Evolutionary conservation across 441 rosid species (phyloP).

Genomic region (Aleurites moluccanus): DNA sequence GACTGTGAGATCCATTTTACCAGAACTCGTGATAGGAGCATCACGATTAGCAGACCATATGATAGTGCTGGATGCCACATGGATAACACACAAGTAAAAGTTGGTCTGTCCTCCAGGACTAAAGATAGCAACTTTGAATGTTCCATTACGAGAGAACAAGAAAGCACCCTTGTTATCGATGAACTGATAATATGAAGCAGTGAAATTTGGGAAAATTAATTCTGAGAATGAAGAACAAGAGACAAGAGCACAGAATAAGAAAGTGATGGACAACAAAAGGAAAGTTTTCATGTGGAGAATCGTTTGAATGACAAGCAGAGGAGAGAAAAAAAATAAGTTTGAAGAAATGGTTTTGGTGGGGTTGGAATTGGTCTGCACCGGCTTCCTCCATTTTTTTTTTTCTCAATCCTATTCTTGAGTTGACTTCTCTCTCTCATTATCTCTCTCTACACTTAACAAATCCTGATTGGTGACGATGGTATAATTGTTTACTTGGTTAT

Average conservation of each 20-base stretch:
- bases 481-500: conserved; percentile 22
- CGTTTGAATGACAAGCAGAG: conserved; percentile 20
- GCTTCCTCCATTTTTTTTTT: conserved; percentile 26
- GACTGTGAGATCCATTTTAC: conserved; percentile 52
- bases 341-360: conserved; percentile 22
- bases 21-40: conserved; percentile 59
- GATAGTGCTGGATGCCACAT: conserved; percentile 50
- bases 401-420: conserved; percentile 27
- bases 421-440: conserved; percentile 35
- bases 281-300: conserved; percentile 45
- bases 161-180: conserved; percentile 63
- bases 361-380: conserved; percentile 28
- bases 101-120: conserved; percentile 43
- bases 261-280: conserved; percentile 31
- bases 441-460: conserved; percentile 11
- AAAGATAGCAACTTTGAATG: conserved; percentile 67
- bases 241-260: conserved; percentile 40
- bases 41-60: conserved; percentile 84
- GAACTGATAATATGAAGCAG: conserved; percentile 58
- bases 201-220: conserved; percentile 62
- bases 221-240: conserved; percentile 42
- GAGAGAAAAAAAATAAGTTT: conserved; percentile 16
- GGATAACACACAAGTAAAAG: conserved; percentile 73
- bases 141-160: conserved; percentile 53
- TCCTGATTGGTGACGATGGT: conserved; percentile 27